Conservation (phyloP, 2,329 filamentous ascomycete genomes). For the Cercospora sojina region DNA sequence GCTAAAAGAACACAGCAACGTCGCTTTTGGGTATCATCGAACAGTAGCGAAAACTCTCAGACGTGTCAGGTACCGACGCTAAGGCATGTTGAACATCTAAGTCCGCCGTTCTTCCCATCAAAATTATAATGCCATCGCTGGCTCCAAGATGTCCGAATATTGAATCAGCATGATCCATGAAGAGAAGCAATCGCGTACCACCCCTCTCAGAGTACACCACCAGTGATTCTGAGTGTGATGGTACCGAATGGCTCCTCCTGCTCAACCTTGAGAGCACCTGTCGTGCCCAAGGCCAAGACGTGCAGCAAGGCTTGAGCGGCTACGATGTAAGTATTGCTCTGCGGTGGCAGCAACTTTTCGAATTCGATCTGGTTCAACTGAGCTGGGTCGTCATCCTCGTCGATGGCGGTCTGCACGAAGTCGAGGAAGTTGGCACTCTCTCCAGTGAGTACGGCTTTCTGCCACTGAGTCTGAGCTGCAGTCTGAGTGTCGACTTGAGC, state of each 20-base stretch:
- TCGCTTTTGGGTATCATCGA: not conserved
- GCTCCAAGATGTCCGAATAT: conserved; percentile 6
- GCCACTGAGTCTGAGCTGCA: conserved; percentile 49
- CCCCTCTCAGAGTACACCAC: not conserved
- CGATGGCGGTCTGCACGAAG: conserved; percentile 55
- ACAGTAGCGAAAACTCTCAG: not conserved
- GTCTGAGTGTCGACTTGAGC: conserved; percentile 52
- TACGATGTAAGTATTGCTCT: conserved; percentile 56
- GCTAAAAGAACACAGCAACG: not conserved
- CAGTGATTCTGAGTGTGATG: conserved; percentile 27
- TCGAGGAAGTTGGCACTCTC: conserved; percentile 64
- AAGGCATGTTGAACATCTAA: not conserved
- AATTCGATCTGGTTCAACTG: conserved; percentile 58
- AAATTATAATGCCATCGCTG: not conserved
- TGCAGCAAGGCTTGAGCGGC: conserved; percentile 77
- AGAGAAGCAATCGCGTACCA: not conserved
- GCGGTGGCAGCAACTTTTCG: conserved; percentile 64
- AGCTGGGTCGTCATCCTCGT: conserved; percentile 26
- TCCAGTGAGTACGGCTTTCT: conserved; percentile 54
- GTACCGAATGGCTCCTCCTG: conserved; percentile 53
- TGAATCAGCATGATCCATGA: not conserved
- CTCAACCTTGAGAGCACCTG: conserved; percentile 46
- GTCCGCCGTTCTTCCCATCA: not conserved
- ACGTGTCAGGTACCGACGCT: not conserved
- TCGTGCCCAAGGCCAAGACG: conserved; percentile 62